Evolutionary conservation across 1,284 basidiomycete species (phyloP).

Genomic region (Porodaedalea pini): DNA sequence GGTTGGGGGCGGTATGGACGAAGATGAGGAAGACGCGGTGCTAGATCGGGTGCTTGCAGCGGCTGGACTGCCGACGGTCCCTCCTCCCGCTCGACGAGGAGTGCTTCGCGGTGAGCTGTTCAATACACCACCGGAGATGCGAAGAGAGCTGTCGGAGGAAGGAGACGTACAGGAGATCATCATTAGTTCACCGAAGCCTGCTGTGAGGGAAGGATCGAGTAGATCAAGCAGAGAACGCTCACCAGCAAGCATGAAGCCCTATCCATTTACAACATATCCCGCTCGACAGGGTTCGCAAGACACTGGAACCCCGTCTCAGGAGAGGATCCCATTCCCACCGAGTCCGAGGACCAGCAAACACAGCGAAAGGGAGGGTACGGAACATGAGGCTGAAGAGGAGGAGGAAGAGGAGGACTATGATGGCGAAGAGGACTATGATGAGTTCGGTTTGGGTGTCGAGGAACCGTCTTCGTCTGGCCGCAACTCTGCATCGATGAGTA

Average conservation of each 20-base stretch:
- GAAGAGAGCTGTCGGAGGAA: constrained; percentile 39
- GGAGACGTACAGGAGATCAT: constrained; percentile 33
- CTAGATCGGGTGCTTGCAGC: constrained; percentile 68
- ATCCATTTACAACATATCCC: constrained; percentile 57
- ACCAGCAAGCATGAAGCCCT: constrained; percentile 41
- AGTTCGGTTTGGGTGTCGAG: constrained; percentile 32
- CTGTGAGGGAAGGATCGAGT: constrained; percentile 28
- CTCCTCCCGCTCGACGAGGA: constrained; percentile 49
- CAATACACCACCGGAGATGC: constrained; percentile 39
- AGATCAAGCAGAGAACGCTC: constrained; percentile 26
- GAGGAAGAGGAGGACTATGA: constrained; percentile 27
- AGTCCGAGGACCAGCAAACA: constrained; percentile 36
- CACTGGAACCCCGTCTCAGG: constrained; percentile 1
- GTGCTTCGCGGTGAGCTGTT: constrained; percentile 62
- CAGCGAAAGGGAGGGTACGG: constrained; percentile 35
- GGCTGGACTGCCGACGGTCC: constrained; percentile 53
- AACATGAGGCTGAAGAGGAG: constrained; percentile 35
- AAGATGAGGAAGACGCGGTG: constrained; percentile 39
- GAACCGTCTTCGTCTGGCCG: constrained; percentile 49
- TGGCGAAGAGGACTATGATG: constrained; percentile 35
- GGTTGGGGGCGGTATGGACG: constrained; percentile 4
- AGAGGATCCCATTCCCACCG: constrained; percentile 67
- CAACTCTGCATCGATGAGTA: constrained; percentile 74
- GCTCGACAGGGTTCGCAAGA: constrained; percentile 55
- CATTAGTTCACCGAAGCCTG: constrained; percentile 34